These are phyloP conservation scores for Diaporthe citriasiana DNA, from an alignment of 2,329 filamentous ascomycete species.

Conservation along the genomic window DNA sequence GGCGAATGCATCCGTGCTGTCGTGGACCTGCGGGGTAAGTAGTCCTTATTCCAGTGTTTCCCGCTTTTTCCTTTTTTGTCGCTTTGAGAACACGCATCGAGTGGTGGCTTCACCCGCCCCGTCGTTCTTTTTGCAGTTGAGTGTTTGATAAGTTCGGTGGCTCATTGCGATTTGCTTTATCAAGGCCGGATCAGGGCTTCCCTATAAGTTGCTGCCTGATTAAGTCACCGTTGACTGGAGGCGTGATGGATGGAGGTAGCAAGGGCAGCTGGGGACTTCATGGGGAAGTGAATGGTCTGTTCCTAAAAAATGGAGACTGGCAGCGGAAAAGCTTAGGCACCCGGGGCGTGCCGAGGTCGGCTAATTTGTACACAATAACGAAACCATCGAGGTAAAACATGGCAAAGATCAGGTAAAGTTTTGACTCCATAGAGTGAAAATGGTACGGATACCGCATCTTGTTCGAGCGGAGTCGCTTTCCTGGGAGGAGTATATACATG, in stretches of 20 bases:
- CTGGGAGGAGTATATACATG: not conserved
- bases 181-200: conserved; percentile 38
- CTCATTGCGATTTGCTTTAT: conserved; percentile 35
- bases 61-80: not conserved
- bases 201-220: conserved; percentile 9
- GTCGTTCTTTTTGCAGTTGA: not conserved
- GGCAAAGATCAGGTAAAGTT: not conserved
- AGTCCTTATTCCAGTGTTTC: conserved; percentile 15
- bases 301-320: not conserved
- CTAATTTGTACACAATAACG: not conserved
- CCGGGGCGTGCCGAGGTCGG: too few species aligned
- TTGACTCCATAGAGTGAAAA: not conserved
- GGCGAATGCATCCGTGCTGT: conserved; percentile 98
- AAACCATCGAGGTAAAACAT: not conserved
- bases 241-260: not conserved
- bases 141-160: conserved; percentile 24
- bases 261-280: not conserved
- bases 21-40: conserved; percentile 71
- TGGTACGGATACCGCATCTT: not conserved
- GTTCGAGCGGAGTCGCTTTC: not conserved
- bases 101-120: not conserved
- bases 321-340: too few species aligned
- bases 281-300: not conserved
- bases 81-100: not conserved
- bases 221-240: not conserved